Evolutionary conservation across 2,329 filamentous ascomycete species (phyloP), one percentile per base, ranked within the genome.

Genomic region (Microthyrium microscopicum): DNA sequence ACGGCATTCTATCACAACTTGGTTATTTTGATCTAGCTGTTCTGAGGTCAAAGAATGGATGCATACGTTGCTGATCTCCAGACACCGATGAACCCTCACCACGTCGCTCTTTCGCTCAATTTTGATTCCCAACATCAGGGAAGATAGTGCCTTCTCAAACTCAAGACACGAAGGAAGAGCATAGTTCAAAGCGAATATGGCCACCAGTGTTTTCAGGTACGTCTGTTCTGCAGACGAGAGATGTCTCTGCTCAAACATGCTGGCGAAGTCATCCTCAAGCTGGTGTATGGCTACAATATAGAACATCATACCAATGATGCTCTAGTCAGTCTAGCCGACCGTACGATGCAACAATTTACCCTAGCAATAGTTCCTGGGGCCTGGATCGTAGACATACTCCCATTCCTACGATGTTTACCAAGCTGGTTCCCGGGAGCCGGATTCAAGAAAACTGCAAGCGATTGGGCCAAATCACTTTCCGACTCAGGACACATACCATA

Each of bases 381-480:
- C 5, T 66, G 55, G 54, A 39, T 54, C 5, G 61, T 67, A 4
- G 62, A 67, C 35, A 44, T 58, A 0, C 39, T 67, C 1, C 63
- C 62, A 13, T 30, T 28, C 51, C 45, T 61, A 24, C 47, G 44
- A 44, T 48, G 59, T 34, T 26, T 64, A 1, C 62, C 63, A 0
- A 47, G 57, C 3, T 62, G 61, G 56, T 42, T 59, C 15, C 62
- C 60, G 2, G 61, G 62, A 1, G 51, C 57, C 13, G 44, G 44
- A 5, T 66, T 62, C 46, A 60, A 65, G 38, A 37, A 42, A 2
- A 58, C 46, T 3, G 62, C 57, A 2, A 49, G 49, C 17, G 32
- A 47, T 4, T 61, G 55, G 51, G 49, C 43, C 8, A 40, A 41
- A 2, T 46, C 44, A 5, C 36, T 60, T 5, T 33, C 39, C 1